phyloP scores from a whole-genome alignment of 139 green algal genomes.

The Volvox africanus region DNA sequence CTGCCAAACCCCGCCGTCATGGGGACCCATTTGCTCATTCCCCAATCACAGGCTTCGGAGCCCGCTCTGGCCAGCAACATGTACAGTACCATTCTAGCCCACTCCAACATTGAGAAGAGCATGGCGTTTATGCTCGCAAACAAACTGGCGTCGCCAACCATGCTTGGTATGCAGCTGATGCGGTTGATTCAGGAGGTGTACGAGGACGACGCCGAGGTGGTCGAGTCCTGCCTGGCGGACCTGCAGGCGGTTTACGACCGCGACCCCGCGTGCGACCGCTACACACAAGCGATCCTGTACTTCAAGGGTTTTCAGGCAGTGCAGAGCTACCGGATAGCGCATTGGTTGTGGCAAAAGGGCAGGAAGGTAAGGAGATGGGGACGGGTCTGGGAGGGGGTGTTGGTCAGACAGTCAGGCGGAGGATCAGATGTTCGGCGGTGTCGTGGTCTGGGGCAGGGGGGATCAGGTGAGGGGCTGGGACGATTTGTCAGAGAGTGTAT shows the following conservation, averaged over 20 bases:
- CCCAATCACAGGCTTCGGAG: conserved; percentile 72
- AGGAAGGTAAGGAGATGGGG: conserved; percentile 63
- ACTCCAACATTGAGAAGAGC: conserved; percentile 80
- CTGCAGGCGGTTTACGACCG: conserved; percentile 75
- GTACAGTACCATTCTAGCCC: conserved; percentile 92
- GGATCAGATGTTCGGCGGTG: too few relatives aligned
- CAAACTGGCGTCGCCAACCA: conserved; percentile 88
- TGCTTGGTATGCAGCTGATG: conserved; percentile 91
- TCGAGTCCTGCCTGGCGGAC: conserved; percentile 83
- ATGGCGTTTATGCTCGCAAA: conserved; percentile 96
- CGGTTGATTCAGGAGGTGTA: conserved; percentile 64
- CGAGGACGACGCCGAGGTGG: conserved; percentile 56
- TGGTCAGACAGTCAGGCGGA: too few relatives aligned
- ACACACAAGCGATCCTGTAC: conserved; percentile 84
- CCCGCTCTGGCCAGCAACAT: conserved; percentile 90
- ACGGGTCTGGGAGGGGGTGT: background rate
- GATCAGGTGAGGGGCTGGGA: too few relatives aligned
- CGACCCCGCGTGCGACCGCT: conserved; percentile 93
- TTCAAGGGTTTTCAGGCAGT: conserved; percentile 97
- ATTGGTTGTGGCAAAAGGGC: conserved; percentile 85
- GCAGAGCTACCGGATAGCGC: conserved; percentile 86
- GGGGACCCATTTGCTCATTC: too few relatives aligned
- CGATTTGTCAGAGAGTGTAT: too few relatives aligned
- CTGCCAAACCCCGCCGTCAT: too few relatives aligned
- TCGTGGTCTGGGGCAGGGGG: too few relatives aligned